These are phyloP conservation scores for Asclepias syriaca DNA, from an alignment of 257 asterid genomes.

Conservation along the genomic window DNA sequence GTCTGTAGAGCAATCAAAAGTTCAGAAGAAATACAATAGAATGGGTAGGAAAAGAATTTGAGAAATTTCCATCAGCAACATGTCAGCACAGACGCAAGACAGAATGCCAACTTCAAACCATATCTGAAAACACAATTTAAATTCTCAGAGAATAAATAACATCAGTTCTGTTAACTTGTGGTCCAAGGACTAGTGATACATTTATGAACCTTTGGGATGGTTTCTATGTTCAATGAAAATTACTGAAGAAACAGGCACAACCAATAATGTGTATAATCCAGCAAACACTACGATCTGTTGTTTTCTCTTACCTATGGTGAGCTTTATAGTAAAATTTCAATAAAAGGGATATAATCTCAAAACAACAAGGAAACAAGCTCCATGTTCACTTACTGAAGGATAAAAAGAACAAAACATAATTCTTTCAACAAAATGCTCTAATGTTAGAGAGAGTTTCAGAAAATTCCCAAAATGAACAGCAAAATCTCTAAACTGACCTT, in stretches of 20 bases:
- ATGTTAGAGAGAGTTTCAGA: not conserved
- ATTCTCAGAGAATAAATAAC: not conserved
- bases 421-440: not conserved
- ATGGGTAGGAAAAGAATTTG: not conserved
- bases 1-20: conserved; percentile 46
- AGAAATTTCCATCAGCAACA: not conserved
- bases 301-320: not conserved
- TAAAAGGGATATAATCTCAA: not conserved
- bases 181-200: not conserved
- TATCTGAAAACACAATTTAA: not conserved
- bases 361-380: not conserved
- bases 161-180: not conserved
- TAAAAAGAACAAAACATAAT: not conserved
- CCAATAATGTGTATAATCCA: not conserved
- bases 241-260: not conserved
- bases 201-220: not conserved
- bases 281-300: not conserved
- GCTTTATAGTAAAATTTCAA: not conserved
- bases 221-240: not conserved
- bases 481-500: not conserved
- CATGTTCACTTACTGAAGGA: not conserved
- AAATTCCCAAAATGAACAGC: not conserved
- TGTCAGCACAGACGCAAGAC: not conserved
- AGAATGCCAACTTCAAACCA: not conserved
- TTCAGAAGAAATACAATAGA: conserved; percentile 18